Percentiles rank a stretch among this genome's conserved stretches.
These are phyloP conservation scores for Populus pruinosa DNA, from an alignment of 345 rosid species.

Conservation along the genomic window DNA sequence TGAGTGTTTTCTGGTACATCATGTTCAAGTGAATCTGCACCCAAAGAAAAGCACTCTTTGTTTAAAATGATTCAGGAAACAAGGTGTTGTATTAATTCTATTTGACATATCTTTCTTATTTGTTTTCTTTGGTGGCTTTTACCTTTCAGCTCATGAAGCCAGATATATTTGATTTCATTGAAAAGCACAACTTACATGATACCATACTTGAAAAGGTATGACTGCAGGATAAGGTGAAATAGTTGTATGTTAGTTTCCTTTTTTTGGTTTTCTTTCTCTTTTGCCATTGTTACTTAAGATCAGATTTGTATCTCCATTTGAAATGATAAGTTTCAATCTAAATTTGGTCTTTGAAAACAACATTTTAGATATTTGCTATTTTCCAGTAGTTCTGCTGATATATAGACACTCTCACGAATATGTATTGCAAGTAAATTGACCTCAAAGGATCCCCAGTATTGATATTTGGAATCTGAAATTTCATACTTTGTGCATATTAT, in stretches of 20 bases:
- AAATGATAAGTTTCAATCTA: conserved; percentile 1
- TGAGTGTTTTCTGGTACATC: conserved; percentile 43
- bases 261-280: background rate
- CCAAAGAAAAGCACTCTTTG: background rate
- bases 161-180: conserved; percentile 76
- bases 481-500: background rate
- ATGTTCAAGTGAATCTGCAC: conserved; percentile 1
- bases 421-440: background rate
- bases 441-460: background rate
- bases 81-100: conserved; percentile 2
- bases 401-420: background rate
- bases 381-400: background rate
- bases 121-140: conserved; percentile 12
- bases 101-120: conserved; percentile 14
- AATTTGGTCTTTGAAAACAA: background rate
- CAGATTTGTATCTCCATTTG: background rate
- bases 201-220: conserved; percentile 89
- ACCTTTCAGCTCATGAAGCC: conserved; percentile 90
- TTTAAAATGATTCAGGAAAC: background rate
- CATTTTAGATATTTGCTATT: background rate
- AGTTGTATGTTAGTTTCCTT: conserved; percentile 7
- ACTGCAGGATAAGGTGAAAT: conserved; percentile 6
- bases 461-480: background rate
- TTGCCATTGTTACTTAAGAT: background rate
- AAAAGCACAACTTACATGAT: conserved; percentile 79